Conservation (phyloP, 306 rosid genomes). For the Acacia crassicarpa region DNA sequence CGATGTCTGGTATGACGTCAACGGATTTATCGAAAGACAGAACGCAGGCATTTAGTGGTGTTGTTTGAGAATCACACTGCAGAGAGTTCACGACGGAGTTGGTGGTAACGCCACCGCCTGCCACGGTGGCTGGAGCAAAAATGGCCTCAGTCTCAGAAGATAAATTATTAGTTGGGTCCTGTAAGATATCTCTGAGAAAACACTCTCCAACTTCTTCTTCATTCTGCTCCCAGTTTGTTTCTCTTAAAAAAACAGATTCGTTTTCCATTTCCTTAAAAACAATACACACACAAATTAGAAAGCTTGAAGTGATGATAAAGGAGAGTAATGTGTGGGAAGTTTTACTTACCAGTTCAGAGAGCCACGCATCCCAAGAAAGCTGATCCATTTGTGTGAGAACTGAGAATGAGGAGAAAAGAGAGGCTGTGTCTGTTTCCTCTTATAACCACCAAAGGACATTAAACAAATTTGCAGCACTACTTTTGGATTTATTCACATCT, state of each 20-base stretch:
- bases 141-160: neutral
- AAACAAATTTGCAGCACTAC: neutral
- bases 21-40: neutral
- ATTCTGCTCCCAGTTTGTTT: neutral
- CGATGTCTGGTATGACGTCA: neutral
- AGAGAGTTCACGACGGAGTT: neutral
- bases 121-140: neutral
- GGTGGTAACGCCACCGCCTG: neutral
- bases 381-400: constrained; percentile 11
- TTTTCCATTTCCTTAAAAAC: constrained; percentile 4
- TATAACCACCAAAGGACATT: neutral
- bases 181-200: constrained; percentile 28
- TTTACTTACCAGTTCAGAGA: constrained; percentile 12
- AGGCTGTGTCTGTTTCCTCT: neutral
- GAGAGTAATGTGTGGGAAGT: neutral
- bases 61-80: neutral
- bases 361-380: neutral
- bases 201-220: constrained; percentile 20
- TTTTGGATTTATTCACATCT: neutral
- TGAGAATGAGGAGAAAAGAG: neutral
- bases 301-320: neutral
- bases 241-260: neutral
- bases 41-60: neutral
- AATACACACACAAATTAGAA: neutral
- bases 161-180: constrained; percentile 1